phyloP scores from a whole-genome alignment of 2,329 filamentous ascomycete species.

The Venturia oleaginea region DNA sequence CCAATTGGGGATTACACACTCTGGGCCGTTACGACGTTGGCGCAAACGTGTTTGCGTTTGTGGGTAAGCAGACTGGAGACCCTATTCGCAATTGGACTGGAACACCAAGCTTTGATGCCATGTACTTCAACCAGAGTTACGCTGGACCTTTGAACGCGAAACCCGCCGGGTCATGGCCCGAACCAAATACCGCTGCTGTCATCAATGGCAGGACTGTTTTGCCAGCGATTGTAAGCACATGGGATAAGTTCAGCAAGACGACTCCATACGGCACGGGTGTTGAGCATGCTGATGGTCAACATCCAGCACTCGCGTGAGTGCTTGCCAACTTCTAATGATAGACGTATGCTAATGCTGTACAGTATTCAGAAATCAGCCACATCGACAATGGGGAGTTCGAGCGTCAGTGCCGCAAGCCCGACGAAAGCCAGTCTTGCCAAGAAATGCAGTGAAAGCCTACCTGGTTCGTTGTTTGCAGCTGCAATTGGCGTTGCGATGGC shows the following conservation, averaged over 20 bases:
- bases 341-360: neutral
- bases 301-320: conserved; percentile 23
- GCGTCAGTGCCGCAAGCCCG: neutral
- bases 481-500: neutral
- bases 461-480: neutral
- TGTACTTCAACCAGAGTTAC: conserved; percentile 7
- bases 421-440: neutral
- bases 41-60: conserved; percentile 35
- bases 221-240: conserved; percentile 16
- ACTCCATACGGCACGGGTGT: conserved; percentile 24
- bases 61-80: conserved; percentile 27
- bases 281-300: conserved; percentile 27
- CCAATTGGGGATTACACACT: conserved; percentile 37
- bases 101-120: conserved; percentile 18
- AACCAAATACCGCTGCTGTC: conserved; percentile 3
- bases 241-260: conserved; percentile 15
- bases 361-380: neutral
- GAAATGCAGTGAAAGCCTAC: neutral
- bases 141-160: conserved; percentile 3
- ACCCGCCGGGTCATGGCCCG: conserved; percentile 16
- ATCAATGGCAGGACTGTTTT: neutral
- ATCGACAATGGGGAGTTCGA: neutral
- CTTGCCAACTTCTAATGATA: neutral
- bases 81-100: neutral
- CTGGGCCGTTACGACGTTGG: conserved; percentile 39